These are phyloP conservation scores for Monilinia aucupariae DNA, from an alignment of 2,329 filamentous ascomycete genomes.

Conservation along the genomic window DNA sequence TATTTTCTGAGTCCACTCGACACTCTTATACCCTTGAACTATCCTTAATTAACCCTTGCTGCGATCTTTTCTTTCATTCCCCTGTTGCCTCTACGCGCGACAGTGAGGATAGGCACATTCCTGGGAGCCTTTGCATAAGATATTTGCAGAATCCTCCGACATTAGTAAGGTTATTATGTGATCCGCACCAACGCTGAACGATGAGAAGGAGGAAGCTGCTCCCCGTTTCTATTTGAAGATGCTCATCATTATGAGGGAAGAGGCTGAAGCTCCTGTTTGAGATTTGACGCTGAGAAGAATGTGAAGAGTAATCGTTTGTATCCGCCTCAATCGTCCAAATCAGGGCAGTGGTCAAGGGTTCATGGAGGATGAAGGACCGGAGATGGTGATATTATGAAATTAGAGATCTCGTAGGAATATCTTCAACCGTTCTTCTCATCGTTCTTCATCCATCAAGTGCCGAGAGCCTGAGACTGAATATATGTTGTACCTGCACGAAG, in stretches of 20 bases:
- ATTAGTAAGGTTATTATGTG: slow-evolving; percentile 1
- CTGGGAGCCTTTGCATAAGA: slow-evolving; percentile 4
- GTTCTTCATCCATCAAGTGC: neutral
- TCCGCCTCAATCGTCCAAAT: neutral
- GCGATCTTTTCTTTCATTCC: neutral
- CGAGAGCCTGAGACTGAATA: neutral
- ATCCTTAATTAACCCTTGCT: neutral
- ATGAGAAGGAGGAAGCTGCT: neutral
- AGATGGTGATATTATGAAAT: neutral
- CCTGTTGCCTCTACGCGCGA: neutral
- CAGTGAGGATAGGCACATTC: slow-evolving; percentile 2
- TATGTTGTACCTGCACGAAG: neutral
- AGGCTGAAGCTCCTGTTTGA: neutral
- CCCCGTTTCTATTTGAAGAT: slow-evolving; percentile 11
- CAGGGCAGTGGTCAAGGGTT: neutral
- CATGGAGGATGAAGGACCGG: slow-evolving; percentile 1
- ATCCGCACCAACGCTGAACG: neutral
- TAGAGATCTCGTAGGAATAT: neutral
- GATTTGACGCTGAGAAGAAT: neutral
- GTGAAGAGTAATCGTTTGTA: neutral
- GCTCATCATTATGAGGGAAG: neutral
- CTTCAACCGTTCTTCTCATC: neutral
- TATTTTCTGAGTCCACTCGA: neutral
- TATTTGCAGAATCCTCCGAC: slow-evolving; percentile 3
- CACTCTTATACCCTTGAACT: neutral